Evolutionary conservation across 2,329 filamentous ascomycete genomes (phyloP), one percentile per base, ranked within the genome.

Genomic region (Tolypocladium ophioglossoides): DNA sequence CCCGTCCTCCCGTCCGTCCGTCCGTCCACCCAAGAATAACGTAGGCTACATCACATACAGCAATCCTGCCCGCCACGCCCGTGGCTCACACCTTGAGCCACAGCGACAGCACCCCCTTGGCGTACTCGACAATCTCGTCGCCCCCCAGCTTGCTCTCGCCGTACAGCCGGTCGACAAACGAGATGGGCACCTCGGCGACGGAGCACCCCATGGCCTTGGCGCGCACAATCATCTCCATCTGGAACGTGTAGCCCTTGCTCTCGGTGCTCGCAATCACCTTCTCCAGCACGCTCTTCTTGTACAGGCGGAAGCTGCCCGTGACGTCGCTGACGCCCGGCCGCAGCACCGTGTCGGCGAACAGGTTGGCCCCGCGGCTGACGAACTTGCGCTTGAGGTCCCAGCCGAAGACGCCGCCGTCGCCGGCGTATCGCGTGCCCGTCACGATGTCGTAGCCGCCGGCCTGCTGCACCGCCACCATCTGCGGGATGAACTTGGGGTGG

Each of bases 201-300:
- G 85, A 88, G 75, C 83, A 95, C 1, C 94, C 92, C 89, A 96
- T 91, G 18, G 87, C 89, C 82, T 96, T 96, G 37, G 94, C 94
- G 58, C 91, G 81, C 10, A 97, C 92, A 86, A 96, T 97, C 84
- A 99, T 87, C 79, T 96, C 92, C 94, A 99, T 99, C 83, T 99
- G 94, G 79, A 99, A 99, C 41, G 88, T 92, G 71, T 97, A 99
- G 3, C 94, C 94, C 76, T 97, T 96, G 69, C 89, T 94, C 78
- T 96, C 87, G 10, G 91, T 96, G 72, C 82, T 89, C 66, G 80
- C 77, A 64, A 99, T 96, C 55, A 95, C 90, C 78, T 89, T 91
- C 71, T 95, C 83, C 66, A 99, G 73, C 58, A 96, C 89, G 56
- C 78, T 76, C 75, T 87, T 91, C 84, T 95, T 97, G 73, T 99